Evolutionary conservation across 257 asterid species (phyloP), one percentile per base, ranked within the genome.

Genomic region (Orobanche coerulescens): DNA sequence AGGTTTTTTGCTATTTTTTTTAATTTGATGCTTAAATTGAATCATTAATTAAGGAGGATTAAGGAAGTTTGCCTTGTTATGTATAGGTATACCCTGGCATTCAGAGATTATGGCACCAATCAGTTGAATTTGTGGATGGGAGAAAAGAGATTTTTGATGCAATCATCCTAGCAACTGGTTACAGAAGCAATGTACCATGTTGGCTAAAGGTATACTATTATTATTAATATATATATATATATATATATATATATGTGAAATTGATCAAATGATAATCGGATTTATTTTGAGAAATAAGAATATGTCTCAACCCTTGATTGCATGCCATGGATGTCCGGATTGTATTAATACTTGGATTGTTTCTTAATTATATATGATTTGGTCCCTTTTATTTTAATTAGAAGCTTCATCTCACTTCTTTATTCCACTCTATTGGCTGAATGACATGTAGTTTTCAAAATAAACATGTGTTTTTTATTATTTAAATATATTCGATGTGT

Each of bases 171-270:
- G 93, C 93, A 71, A 84, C 93, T 46, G 93, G 93, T 54, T 84
- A 84, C 76, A 81, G 77, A 73, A 84, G 92, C 80, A 84, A 84
- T 66, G 92, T 84, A 42, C 92, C 92, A 63, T 70, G 73, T 57
- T 84, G 85, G 88, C 75, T 84, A 69, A 81, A 81, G 88, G 88
- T 81, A 59, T 48, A 39, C 20, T 26, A 47, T 47, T 33, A 15
- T 25, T n/a, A n/a, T n/a, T n/a, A n/a, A n/a, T n/a, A n/a, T n/a
- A n/a, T n/a, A n/a, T n/a, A n/a, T n/a, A n/a, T n/a, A n/a, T n/a
- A n/a, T n/a, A n/a, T n/a, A n/a, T n/a, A n/a, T n/a, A n/a, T n/a
- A n/a, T n/a, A n/a, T n/a, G n/a, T n/a, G n/a, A n/a, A n/a, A n/a
- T n/a, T n/a, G n/a, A n/a, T n/a, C n/a, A n/a, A n/a, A n/a, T n/a